Conservation (phyloP, 2,329 filamentous ascomycete species). For the Phyllosticta citribraziliensis region DNA sequence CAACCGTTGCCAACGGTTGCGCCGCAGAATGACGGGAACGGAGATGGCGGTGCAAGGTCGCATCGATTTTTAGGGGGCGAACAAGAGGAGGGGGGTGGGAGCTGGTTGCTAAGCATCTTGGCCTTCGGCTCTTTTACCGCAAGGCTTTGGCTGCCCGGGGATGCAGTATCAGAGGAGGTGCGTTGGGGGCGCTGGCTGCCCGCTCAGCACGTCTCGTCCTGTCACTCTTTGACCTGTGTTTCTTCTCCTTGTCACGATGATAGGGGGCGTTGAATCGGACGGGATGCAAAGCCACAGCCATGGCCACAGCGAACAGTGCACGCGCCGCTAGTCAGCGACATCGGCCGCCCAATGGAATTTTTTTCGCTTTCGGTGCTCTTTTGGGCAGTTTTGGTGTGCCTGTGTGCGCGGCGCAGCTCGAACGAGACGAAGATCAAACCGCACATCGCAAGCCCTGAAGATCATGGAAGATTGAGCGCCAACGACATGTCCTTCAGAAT, state of each 20-base stretch:
- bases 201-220: not conserved
- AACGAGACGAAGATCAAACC: conserved; percentile 6
- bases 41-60: not conserved
- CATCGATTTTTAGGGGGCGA: not conserved
- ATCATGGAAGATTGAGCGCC: not conserved
- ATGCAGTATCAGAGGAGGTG: not conserved
- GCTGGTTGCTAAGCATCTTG: not conserved
- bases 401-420: not conserved
- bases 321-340: not conserved
- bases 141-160: not conserved
- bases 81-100: not conserved
- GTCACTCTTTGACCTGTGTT: not conserved
- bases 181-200: not conserved
- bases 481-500: not conserved
- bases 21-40: not conserved
- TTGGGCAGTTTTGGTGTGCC: not conserved
- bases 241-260: not conserved
- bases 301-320: not conserved
- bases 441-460: conserved; percentile 6
- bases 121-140: not conserved
- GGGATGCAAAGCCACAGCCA: not conserved
- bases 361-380: not conserved
- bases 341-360: not conserved
- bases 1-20: not conserved
- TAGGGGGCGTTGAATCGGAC: not conserved